A percentile compares a stretch with the other conserved stretches of the same genome.
Evolutionary conservation across 257 asterid species (phyloP).

Genomic region (Orobanche coerulescens): DNA sequence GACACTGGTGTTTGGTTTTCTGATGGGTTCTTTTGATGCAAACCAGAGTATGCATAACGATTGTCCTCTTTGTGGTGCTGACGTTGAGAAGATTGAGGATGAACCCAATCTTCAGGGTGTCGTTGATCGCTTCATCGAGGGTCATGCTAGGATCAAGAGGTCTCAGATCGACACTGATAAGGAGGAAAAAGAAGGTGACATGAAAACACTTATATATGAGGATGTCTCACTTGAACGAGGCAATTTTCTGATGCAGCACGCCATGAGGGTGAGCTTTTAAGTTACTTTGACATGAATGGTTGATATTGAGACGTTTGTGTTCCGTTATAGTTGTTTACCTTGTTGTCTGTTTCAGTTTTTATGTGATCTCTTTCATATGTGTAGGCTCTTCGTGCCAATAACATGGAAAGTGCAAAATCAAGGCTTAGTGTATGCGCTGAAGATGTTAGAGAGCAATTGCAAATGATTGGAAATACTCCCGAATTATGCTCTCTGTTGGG

Average conservation of each 20-base stretch:
- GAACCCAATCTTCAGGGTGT: slow-evolving; percentile 65
- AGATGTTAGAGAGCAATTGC: slow-evolving; percentile 76
- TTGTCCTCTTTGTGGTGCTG: slow-evolving; percentile 95
- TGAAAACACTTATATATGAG: slow-evolving; percentile 66
- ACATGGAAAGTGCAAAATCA: slow-evolving; percentile 82
- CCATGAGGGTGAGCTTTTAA: slow-evolving; percentile 69
- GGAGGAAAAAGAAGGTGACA: slow-evolving; percentile 31
- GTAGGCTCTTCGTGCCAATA: slow-evolving; percentile 89
- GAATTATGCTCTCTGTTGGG: slow-evolving; percentile 93
- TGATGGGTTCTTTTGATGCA: slow-evolving; percentile 12
- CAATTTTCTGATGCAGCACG: slow-evolving; percentile 87
- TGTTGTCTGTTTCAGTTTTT: slow-evolving; percentile 3
- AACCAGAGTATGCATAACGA: slow-evolving; percentile 73
- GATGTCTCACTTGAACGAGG: slow-evolving; percentile 94
- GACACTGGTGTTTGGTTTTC: background rate
- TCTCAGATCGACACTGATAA: slow-evolving; percentile 49
- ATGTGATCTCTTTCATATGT: slow-evolving; percentile 11
- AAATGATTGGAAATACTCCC: slow-evolving; percentile 58
- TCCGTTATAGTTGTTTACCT: background rate
- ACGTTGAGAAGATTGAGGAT: slow-evolving; percentile 78
- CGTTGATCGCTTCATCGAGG: slow-evolving; percentile 91
- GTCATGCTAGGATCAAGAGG: slow-evolving; percentile 93
- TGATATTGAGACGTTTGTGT: too few relatives aligned
- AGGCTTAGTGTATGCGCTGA: slow-evolving; percentile 74
- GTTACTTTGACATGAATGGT: background rate